Base-by-base conservation (phyloP, 1,284 basidiomycete species). In the Phlebopus sp. region DNA sequence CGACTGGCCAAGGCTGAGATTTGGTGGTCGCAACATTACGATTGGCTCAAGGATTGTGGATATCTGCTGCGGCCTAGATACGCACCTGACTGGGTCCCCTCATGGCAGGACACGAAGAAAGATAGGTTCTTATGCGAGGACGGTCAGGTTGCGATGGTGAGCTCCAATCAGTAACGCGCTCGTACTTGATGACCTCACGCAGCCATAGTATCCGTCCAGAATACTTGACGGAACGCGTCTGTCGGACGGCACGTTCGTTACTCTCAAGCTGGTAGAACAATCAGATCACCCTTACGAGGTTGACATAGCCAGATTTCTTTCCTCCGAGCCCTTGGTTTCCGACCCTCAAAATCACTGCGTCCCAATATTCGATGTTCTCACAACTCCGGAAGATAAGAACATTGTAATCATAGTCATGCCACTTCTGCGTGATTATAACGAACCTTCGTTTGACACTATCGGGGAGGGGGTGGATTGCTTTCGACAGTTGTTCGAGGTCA, bases 61-160 rank as follows among this genome's bases (percentile, higher is more conserved):
- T 72, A 72, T 46, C 32, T 58, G n/a, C 59, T 75, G 2, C 66
- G 72, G 1, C 59, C 63, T 9, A 56, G 71, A 2, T 72, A 68
- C 44, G 53, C 61, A 4, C 67, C 70, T 1, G 57, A 60, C 5
- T 74, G 71, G 69, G 36, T 57, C 1, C 63, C 70, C 0, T 71
- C 71, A 3, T 73, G 69, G 69, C 44, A 42, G 37, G 46, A 38
- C n/a, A 52, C 56, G 0, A 49, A 55, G 0, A 57, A 36, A 11
- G 11, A 19, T 2, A 46, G 43, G 29, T 35, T 40, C 18, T 14
- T 43, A 25, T 51, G 53, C 39, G 55, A 63, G 47, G 60, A 67
- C 46, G 41, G 41, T 58, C 57, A 42, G 44, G 37, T 34, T 37
- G 34, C 47, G 36, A 48, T 41, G 36, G 37, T 46, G 29, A 37